Percentiles rank a stretch among this genome's conserved stretches.
Evolutionary conservation across 1,284 basidiomycete species (phyloP).

Genomic region (Malassezia dermatis): DNA sequence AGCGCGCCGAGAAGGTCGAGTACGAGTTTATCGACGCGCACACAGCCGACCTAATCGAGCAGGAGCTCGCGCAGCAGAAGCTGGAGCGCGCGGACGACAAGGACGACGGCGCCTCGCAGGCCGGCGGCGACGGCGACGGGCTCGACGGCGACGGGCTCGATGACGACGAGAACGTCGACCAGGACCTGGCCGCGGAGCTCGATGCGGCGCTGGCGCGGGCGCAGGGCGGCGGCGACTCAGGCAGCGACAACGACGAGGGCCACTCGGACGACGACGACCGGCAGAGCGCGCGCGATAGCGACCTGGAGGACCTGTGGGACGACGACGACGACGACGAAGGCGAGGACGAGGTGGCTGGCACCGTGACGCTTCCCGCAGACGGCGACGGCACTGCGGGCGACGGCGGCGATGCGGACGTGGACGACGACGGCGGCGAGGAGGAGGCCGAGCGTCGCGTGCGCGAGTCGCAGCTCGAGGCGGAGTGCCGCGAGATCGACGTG

Average conservation of each 20-base stretch:
- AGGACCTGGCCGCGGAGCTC: conserved; percentile 49
- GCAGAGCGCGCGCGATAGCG: conserved; percentile 22
- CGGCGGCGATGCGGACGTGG: conserved; percentile 31
- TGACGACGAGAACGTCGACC: conserved; percentile 57
- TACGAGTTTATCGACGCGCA: conserved; percentile 38
- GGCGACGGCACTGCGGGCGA: conserved; percentile 66
- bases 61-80: conserved; percentile 12
- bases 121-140: conserved; percentile 22
- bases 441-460: conserved; percentile 37
- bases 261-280: conserved; percentile 25
- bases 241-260: conserved; percentile 40
- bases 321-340: conserved; percentile 42
- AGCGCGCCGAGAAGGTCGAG: conserved; percentile 61
- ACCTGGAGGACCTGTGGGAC: conserved; percentile 35
- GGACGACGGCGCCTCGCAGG: conserved; percentile 19
- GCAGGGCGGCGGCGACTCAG: conserved; percentile 53
- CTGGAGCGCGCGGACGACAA: conserved; percentile 7
- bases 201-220: conserved; percentile 50
- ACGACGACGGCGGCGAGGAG: conserved; percentile 42
- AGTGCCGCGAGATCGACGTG: conserved; percentile 43
- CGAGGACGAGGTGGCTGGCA: conserved; percentile 5
- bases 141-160: conserved; percentile 45
- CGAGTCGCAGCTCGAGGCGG: conserved; percentile 43
- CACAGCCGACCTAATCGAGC: conserved; percentile 13
- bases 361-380: conserved; percentile 50